Base-by-base conservation (phyloP, 495 filamentous ascomycete species). In the Xylaria intraflava region DNA sequence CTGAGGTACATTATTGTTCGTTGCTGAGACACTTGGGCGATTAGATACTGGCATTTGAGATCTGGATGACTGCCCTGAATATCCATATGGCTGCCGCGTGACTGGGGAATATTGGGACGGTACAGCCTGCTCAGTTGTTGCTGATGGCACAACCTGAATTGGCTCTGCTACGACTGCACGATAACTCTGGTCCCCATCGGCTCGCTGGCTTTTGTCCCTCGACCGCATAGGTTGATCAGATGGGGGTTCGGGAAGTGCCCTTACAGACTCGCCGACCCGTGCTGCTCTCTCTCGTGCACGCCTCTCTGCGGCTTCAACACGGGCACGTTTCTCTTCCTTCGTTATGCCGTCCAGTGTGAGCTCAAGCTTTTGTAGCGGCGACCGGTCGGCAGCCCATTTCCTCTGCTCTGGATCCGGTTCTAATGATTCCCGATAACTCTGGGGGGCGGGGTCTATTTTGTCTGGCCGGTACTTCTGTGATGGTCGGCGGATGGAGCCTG, bases 331-430 rank as follows among this genome's bases (percentile, higher is more conserved):
- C 62, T 95, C 90, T 61, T 94, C 89, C 66, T 95, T 95, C 65
- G 84, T 94, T 60, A 95, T 90, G 65, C 87, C 88, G 65, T 82
- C 83, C 51, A 96, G 75, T 47, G 89, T 90, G 35, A 86, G 81
- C 71, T 96, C 93, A 48, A 98, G 81, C 67, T 84, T 90, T 66
- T 97, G 93, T 20, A 98, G 72, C 29, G 93, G 93, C 44, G 91
- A 96, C 46, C 88, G 82, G 62, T 90, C 85, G 20, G 82, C 78
- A 48, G 89, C 86, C 71, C 83, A 88, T 60, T 73, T 70, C 72
- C 69, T 78, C 11, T 66, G 63, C 24, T 68, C 69, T 24, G 35
- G 17, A 48, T 62, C 61, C 24, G 51, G 56, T 35, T 24, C 52
- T 14, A 64, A 33, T n/a, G 57, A 57, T 43, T 56, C 59, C 50